Evolutionary conservation across 306 rosid genomes (phyloP).

Genomic region (Castanopsis chinensis): DNA sequence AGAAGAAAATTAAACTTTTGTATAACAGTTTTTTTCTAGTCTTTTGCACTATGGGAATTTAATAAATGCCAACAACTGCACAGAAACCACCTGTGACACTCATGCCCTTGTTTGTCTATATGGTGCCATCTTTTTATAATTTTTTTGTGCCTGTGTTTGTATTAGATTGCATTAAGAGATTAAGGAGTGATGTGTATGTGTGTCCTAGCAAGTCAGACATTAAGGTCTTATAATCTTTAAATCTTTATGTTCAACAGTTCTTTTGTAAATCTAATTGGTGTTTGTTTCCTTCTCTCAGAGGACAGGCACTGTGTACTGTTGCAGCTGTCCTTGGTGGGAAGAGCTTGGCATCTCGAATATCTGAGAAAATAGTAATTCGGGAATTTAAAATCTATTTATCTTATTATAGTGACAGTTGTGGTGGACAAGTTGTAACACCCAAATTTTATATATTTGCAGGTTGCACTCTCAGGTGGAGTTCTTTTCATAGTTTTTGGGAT

Average conservation of each 20-base stretch:
- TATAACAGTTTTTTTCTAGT: background rate
- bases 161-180: background rate
- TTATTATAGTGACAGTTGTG: background rate
- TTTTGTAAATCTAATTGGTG: slow-evolving; percentile 4
- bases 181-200: background rate
- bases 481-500: slow-evolving; percentile 84
- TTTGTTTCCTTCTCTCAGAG: slow-evolving; percentile 43
- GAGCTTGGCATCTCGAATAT: slow-evolving; percentile 93
- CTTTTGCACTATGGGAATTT: background rate
- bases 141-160: no score
- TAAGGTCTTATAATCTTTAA: no score
- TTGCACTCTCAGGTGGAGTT: slow-evolving; percentile 83
- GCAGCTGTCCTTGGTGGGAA: slow-evolving; percentile 94
- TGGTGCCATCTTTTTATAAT: no score
- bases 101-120: no score
- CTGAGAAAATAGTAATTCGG: slow-evolving; percentile 71
- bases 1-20: background rate
- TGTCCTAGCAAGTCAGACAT: background rate
- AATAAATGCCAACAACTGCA: no score
- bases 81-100: no score
- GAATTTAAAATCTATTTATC: background rate
- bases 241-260: background rate
- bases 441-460: slow-evolving; percentile 41
- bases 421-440: background rate
- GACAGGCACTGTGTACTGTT: slow-evolving; percentile 82